Evolutionary conservation across 768 basidiomycete species (phyloP).

Genomic region (Russula brevipes): DNA sequence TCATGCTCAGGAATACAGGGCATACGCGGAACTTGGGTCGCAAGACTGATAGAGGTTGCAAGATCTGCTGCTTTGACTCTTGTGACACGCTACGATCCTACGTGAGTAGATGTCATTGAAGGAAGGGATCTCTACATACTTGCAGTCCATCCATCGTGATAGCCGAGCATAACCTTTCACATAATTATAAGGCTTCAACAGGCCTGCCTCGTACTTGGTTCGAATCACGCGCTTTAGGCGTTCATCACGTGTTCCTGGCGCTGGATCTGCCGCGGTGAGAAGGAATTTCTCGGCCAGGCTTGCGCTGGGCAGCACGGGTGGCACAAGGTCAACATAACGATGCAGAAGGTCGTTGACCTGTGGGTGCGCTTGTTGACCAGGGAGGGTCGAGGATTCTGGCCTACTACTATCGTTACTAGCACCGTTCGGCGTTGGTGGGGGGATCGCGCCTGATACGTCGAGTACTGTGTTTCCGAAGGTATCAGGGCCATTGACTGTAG

Average conservation of each 20-base stretch:
- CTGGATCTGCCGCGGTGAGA: conserved; percentile 92
- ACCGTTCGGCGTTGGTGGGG: not conserved
- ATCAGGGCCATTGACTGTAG: conserved; percentile 46
- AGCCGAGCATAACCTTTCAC: conserved; percentile 91
- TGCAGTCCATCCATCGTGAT: conserved; percentile 91
- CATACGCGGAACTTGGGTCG: conserved; percentile 80
- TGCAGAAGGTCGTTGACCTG: conserved; percentile 20
- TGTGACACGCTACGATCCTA: conserved; percentile 62
- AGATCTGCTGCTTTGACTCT: conserved; percentile 86
- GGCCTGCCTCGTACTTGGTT: conserved; percentile 94
- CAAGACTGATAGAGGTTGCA: conserved; percentile 81
- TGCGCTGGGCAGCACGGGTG: conserved; percentile 60
- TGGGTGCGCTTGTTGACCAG: conserved; percentile 23
- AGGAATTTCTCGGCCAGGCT: conserved; percentile 85
- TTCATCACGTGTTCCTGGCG: conserved; percentile 83
- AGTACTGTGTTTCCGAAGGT: conserved; percentile 35
- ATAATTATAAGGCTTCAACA: conserved; percentile 94
- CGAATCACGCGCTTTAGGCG: conserved; percentile 87
- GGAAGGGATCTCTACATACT: conserved; percentile 46
- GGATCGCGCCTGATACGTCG: conserved; percentile 20
- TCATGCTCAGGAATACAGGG: conserved; percentile 6
- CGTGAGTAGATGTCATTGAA: conserved; percentile 17
- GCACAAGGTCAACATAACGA: conserved; percentile 39
- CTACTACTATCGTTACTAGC: conserved; percentile 9
- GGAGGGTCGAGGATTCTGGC: conserved; percentile 25